These are phyloP conservation scores for Fagopyrum esculentum DNA, from an alignment of 148 eudicot genomes.

Conservation along the genomic window DNA sequence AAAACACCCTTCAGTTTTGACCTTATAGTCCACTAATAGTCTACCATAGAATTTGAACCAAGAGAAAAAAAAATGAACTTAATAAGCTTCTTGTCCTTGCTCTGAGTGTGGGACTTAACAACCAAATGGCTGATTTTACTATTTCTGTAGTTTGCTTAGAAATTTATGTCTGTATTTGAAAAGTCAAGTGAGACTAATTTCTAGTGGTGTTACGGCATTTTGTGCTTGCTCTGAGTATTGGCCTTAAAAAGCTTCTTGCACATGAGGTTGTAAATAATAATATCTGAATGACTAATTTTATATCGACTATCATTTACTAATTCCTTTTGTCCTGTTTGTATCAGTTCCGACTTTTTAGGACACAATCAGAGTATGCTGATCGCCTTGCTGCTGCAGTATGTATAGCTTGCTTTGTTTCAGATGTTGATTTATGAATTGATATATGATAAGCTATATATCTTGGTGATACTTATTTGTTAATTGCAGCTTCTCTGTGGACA, in stretches of 20 bases:
- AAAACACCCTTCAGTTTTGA: background rate
- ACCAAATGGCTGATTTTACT: background rate
- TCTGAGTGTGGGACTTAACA: too few relatives aligned
- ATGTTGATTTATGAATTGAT: background rate
- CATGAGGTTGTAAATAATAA: background rate
- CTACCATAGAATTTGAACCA: background rate
- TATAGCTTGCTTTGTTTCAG: conserved; percentile 16
- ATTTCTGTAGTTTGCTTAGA: background rate
- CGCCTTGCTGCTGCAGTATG: conserved; percentile 85
- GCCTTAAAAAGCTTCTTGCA: background rate
- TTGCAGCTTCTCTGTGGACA: background rate
- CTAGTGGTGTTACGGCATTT: background rate
- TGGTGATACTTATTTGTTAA: background rate
- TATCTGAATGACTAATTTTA: conserved; percentile 8
- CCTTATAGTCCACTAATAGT: too few relatives aligned
- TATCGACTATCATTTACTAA: conserved; percentile 14
- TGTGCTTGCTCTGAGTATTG: background rate
- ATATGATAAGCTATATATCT: conserved; percentile 9
- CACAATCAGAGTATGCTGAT: conserved; percentile 84
- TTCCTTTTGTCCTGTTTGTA: background rate
- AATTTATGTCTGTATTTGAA: background rate
- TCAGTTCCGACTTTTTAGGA: conserved; percentile 80
- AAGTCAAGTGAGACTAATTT: background rate
- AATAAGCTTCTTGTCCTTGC: too few relatives aligned
- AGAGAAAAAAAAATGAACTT: too few relatives aligned